phyloP scores from a whole-genome alignment of 2,329 filamentous ascomycete species.

The Aspergillus sp. region DNA sequence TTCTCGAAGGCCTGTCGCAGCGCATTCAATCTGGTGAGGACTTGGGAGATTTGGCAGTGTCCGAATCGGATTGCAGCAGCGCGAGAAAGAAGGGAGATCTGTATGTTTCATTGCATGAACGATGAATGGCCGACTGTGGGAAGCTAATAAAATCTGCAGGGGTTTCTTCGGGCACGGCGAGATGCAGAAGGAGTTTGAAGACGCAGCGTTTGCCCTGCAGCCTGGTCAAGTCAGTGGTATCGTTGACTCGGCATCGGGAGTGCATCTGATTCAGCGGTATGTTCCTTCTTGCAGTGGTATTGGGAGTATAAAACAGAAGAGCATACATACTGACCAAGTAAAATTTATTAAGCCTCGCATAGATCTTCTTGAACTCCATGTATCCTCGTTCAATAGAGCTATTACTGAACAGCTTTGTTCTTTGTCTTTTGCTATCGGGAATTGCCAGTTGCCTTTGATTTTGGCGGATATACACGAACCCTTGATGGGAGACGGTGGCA shows the following conservation, averaged over 20 bases:
- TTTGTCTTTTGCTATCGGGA: neutral
- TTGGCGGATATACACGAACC: no score
- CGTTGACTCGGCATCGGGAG: constrained; percentile 84
- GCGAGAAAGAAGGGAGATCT: constrained; percentile 89
- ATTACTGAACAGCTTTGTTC: neutral
- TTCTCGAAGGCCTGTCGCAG: constrained; percentile 66
- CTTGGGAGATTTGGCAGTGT: constrained; percentile 75
- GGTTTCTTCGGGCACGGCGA: constrained; percentile 90
- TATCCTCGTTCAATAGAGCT: neutral
- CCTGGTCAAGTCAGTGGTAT: constrained; percentile 78
- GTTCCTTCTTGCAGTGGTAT: constrained; percentile 11
- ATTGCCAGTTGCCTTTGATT: no score
- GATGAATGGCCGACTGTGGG: constrained; percentile 1
- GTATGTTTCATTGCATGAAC: constrained; percentile 38
- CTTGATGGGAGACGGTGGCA: no score
- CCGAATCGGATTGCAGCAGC: constrained; percentile 92
- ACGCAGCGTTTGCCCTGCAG: constrained; percentile 83
- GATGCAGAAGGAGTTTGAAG: constrained; percentile 99
- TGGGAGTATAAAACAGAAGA: neutral
- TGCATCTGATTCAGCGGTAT: constrained; percentile 93
- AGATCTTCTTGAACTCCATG: neutral
- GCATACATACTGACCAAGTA: neutral
- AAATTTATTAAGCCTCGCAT: neutral
- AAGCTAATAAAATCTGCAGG: constrained; percentile 30
- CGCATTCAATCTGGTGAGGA: constrained; percentile 64